These are phyloP conservation scores for Boeremia exigua DNA, from an alignment of 2,329 filamentous ascomycete species.

Conservation along the genomic window DNA sequence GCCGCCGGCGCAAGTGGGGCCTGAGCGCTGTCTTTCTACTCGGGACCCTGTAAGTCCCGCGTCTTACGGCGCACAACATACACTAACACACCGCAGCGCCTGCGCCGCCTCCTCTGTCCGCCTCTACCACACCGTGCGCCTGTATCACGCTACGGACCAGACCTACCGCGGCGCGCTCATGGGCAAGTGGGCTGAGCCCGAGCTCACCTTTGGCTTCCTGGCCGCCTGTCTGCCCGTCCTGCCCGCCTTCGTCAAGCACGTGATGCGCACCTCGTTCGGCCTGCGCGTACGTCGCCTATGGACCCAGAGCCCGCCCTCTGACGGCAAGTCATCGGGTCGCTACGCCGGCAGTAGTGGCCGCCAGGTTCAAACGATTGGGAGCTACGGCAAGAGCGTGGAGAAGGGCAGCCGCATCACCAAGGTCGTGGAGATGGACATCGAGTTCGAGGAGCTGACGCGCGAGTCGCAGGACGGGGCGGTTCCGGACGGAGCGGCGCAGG, in stretches of 20 bases:
- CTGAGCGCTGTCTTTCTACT: constrained; percentile 23
- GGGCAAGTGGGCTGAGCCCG: constrained; percentile 25
- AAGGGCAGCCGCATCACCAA: constrained; percentile 11
- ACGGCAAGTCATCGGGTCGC: neutral
- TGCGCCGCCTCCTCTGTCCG: constrained; percentile 18
- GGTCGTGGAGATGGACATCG: constrained; percentile 14
- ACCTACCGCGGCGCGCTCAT: constrained; percentile 21
- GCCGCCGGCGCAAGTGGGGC: constrained; percentile 14
- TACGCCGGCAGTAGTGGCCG: neutral
- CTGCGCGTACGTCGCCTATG: neutral
- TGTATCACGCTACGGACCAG: constrained; percentile 16
- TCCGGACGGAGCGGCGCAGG: neutral
- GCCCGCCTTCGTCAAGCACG: constrained; percentile 19
- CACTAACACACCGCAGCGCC: constrained; percentile 10
- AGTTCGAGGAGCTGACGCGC: constrained; percentile 17
- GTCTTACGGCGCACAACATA: neutral
- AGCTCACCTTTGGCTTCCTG: constrained; percentile 24
- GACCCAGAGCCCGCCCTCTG: constrained; percentile 1
- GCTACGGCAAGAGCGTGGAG: neutral
- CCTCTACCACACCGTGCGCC: constrained; percentile 17
- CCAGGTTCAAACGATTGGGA: constrained; percentile 3
- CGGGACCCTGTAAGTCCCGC: constrained; percentile 17
- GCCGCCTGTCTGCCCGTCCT: constrained; percentile 24
- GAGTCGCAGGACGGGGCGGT: neutral
- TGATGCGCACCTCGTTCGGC: constrained; percentile 3